Evolutionary conservation across 495 filamentous ascomycete genomes (phyloP), one percentile per base, ranked within the genome.

Genomic region (Aspergillus hancockii): DNA sequence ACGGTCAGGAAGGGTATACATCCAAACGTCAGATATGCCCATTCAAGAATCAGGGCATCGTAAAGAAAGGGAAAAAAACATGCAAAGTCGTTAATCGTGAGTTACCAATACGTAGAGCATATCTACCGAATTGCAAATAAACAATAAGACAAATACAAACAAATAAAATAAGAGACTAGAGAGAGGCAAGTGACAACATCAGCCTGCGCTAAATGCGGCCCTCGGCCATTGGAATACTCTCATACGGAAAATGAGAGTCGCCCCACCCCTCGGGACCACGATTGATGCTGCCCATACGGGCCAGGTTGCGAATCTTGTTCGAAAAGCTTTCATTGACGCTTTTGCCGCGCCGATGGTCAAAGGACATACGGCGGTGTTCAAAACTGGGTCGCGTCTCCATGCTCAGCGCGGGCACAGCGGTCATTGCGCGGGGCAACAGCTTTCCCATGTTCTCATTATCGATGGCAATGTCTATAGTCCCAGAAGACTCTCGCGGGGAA

Each of bases 391-490:
- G 67, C 13, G 60, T 61, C 18, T 71, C 65, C 14, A 60, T 59
- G 32, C 49, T 66, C 9, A 70, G 41, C 4, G 73, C 57, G 1
- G 78, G 75, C 6, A 66, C 74, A 8, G 73, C 74, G 0, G 76
- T 78, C 71, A 77, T 75, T 16, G 75, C 74, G 8, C 74, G 76
- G 19, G 71, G 71, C 38, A 76, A 67, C 5, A 73, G 54, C 49
- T 65, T 66, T 12, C 71, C 75, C 38, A 75, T 57, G 18, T 75
- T 62, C 47, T 76, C 57, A 59, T 75, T 86, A 19, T 91, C 87
- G 71, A 90, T 86, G n/a, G 86, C 86, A 60, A 91, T 87, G 60
- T 89, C 86, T 54, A 91, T 91, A 21, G 85, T 85, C 6, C 82
- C 88, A 0, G 73, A 75, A 40, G 74, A 83, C 19, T 70, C 74